phyloP scores from a whole-genome alignment of 108 stramenopile genomes.

The Skeletonema potamos region DNA sequence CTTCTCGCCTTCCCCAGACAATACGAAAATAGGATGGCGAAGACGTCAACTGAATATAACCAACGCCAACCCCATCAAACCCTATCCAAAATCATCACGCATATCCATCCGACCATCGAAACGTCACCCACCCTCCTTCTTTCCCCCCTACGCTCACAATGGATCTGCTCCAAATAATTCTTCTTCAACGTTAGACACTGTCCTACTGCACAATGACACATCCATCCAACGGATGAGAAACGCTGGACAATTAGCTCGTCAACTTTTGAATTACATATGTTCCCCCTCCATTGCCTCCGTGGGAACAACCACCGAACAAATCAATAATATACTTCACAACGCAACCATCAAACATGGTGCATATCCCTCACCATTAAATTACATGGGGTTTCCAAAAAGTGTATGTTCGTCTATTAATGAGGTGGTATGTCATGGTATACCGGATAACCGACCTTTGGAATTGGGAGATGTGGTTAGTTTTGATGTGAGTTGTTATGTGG shows the following conservation, averaged over 20 bases:
- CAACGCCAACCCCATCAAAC: conserved; percentile 11
- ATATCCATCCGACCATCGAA: conserved; percentile 10
- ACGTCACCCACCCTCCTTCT: conserved; percentile 18
- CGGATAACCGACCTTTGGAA: conserved; percentile 67
- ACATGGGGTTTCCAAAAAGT: conserved; percentile 95
- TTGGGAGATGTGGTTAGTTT: conserved; percentile 94
- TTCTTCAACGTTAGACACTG: conserved; percentile 19
- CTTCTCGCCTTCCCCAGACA: background rate
- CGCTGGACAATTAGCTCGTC: conserved; percentile 67
- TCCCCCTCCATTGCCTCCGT: conserved; percentile 41
- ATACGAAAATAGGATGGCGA: background rate
- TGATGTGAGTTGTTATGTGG: conserved; percentile 81
- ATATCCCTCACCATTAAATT: conserved; percentile 97
- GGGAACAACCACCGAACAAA: conserved; percentile 91
- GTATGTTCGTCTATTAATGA: conserved; percentile 96
- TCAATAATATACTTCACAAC: conserved; percentile 88
- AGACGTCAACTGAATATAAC: conserved; percentile 20
- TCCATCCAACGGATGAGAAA: conserved; percentile 53
- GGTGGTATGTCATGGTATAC: conserved; percentile 98
- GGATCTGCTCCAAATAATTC: conserved; percentile 51
- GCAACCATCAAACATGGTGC: conserved; percentile 64
- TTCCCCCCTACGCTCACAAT: conserved; percentile 73
- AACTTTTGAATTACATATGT: conserved; percentile 64
- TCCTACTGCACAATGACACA: conserved; percentile 51
- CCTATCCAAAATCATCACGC: conserved; percentile 9